Percentiles rank a stretch among this genome's conserved stretches.
Conservation (phyloP, 768 basidiomycete genomes). For the Leccinum broughii region DNA sequence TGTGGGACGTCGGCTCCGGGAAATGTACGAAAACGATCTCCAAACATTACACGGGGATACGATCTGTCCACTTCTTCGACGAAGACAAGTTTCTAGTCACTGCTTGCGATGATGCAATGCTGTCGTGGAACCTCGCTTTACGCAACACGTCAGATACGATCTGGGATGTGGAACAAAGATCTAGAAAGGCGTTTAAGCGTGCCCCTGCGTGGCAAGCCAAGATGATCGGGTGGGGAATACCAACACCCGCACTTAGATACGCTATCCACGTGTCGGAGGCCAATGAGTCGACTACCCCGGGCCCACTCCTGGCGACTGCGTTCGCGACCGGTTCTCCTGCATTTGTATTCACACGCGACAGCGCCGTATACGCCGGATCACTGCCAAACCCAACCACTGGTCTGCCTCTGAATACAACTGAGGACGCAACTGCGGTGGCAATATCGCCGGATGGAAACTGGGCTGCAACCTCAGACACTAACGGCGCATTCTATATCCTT, state of each 20-base stretch:
- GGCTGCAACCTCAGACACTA: constrained; percentile 10
- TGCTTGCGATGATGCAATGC: constrained; percentile 3
- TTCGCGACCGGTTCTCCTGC: constrained; percentile 6
- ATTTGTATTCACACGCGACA: not conserved
- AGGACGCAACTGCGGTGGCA: not conserved
- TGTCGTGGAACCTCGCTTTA: constrained; percentile 13
- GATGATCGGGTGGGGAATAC: constrained; percentile 5
- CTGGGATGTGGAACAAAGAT: not conserved
- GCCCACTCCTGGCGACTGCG: not conserved
- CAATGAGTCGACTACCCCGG: not conserved
- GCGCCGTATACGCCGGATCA: not conserved
- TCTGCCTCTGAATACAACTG: not conserved
- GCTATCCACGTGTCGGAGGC: not conserved
- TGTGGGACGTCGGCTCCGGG: constrained; percentile 25
- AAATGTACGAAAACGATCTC: constrained; percentile 14
- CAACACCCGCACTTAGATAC: constrained; percentile 2
- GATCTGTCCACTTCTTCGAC: constrained; percentile 15
- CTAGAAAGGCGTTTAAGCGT: not conserved
- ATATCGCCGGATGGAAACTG: constrained; percentile 24
- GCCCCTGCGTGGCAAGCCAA: constrained; percentile 5
- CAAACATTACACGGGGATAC: constrained; percentile 14
- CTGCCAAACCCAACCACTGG: not conserved
- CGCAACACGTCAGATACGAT: constrained; percentile 3
- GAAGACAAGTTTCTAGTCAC: constrained; percentile 12
- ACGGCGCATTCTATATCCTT: constrained; percentile 11